phyloP scores from a whole-genome alignment of 2,329 filamentous ascomycete species.

The Dryadomyces quercivorus region DNA sequence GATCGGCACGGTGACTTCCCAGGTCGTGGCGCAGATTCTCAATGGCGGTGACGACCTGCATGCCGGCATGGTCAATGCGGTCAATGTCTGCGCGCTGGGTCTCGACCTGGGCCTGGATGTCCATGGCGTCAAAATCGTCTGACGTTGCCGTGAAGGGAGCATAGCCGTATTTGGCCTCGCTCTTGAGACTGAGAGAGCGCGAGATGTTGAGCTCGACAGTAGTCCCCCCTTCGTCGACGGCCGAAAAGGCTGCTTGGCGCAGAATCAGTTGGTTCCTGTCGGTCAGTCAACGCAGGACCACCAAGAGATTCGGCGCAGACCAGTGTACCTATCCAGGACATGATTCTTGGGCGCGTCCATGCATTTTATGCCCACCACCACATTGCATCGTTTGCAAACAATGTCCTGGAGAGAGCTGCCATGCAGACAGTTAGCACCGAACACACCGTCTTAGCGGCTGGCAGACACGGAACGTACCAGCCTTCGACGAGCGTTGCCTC shows the following conservation, averaged over 20 bases:
- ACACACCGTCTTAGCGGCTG: not conserved
- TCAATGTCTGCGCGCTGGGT: slow-evolving; percentile 22
- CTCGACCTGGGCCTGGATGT: slow-evolving; percentile 22
- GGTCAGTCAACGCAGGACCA: not conserved
- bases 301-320: not conserved
- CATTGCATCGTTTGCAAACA: slow-evolving; percentile 19
- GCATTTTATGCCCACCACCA: slow-evolving; percentile 23
- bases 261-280: slow-evolving; percentile 25
- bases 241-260: slow-evolving; percentile 17
- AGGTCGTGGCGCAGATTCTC: slow-evolving; percentile 20
- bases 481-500: slow-evolving; percentile 22
- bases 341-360: slow-evolving; percentile 22
- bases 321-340: slow-evolving; percentile 23
- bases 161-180: slow-evolving; percentile 10
- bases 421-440: not conserved
- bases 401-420: slow-evolving; percentile 26
- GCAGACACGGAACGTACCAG: slow-evolving; percentile 16
- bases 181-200: slow-evolving; percentile 18
- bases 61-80: slow-evolving; percentile 24
- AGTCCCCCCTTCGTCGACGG: slow-evolving; percentile 10
- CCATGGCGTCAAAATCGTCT: slow-evolving; percentile 13
- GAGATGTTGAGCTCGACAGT: slow-evolving; percentile 20
- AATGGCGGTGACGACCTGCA: slow-evolving; percentile 24
- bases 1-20: slow-evolving; percentile 12
- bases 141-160: not conserved